Conservation (phyloP, 441 rosid species). For the Syzygium malaccense region DNA sequence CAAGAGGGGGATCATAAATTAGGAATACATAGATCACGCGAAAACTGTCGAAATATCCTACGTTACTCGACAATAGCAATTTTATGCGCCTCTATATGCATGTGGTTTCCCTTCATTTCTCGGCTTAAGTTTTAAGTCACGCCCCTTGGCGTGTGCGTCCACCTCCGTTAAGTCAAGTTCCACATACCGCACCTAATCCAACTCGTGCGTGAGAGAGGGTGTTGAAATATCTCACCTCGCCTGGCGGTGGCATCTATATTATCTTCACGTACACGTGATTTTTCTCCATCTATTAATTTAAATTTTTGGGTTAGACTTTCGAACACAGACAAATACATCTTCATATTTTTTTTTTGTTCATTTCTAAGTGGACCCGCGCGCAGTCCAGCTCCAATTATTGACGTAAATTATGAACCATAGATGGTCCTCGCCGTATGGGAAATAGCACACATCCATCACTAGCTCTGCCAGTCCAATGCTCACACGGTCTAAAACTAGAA, state of each 20-base stretch:
- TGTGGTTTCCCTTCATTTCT: neutral
- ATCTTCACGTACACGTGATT: rapidly evolving
- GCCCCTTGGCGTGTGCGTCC: rapidly evolving
- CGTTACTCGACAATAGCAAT: rapidly evolving
- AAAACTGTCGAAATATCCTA: rapidly evolving
- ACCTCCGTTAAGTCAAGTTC: neutral
- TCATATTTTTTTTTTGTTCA: neutral
- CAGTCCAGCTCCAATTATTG: neutral
- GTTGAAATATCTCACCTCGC: neutral
- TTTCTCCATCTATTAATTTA: neutral
- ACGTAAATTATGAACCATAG: neutral
- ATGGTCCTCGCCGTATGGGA: neutral
- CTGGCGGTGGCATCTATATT: no score
- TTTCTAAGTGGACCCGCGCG: neutral
- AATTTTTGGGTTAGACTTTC: neutral
- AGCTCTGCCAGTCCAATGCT: neutral
- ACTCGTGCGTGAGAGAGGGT: neutral
- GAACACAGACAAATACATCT: neutral
- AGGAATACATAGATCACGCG: neutral
- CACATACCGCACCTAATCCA: neutral
- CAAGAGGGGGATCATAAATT: neutral
- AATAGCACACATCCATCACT: neutral
- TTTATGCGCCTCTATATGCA: neutral
- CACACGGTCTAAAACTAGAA: neutral
- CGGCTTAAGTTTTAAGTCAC: neutral